Base-by-base conservation (phyloP, 2,329 filamentous ascomycete species). In the Lachnellula willkommii region DNA sequence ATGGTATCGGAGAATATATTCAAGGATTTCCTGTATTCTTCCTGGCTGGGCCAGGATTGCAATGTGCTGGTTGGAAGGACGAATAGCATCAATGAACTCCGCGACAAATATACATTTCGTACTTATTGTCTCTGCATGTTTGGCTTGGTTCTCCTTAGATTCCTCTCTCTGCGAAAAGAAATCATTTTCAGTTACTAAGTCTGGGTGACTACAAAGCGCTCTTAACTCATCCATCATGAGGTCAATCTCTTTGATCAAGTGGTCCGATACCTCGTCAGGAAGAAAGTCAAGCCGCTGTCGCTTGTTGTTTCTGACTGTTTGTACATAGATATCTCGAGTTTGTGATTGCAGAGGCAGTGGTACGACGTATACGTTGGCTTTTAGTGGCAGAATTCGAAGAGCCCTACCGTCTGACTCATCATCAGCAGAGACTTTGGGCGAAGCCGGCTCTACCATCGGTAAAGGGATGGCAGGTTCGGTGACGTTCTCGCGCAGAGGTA, bases 21-120 rank as follows among this genome's bases (percentile, higher is more conserved):
- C 75, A 1, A 87, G 69, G 35, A 84, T 75, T 32, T 79, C 75
- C 42, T 81, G 68, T 6, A 81, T 70, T 32, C 74, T 72, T 9
- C 75, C 74, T 5, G 77, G 75, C 20, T 77, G 77, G 8, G 75
- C 79, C 11, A 86, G 64, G 24, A 87, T 75, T 14, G 84, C 68
- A 7, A 86, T 67, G 37, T 75, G 78, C 39, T 73, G 75, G 11
- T 77, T 71, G 12, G 71, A 67, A 15, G 71, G 67, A n/a, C 66
- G 64, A 11, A 84, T 65, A 8, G 68, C 64, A 20, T 77, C 70
- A 32, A 85, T 65, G 3, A 87, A 70, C 59, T 84, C 80, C 46
- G 75, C 77, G 5, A 85, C 63, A 61, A 87, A 86, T 35, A 75
- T 77, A 61, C 80, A 82, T 61, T 87, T 87, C 53, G 79, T 72